Base-by-base conservation (phyloP, 2,329 filamentous ascomycete genomes). In the Lecanicillium sp. region DNA sequence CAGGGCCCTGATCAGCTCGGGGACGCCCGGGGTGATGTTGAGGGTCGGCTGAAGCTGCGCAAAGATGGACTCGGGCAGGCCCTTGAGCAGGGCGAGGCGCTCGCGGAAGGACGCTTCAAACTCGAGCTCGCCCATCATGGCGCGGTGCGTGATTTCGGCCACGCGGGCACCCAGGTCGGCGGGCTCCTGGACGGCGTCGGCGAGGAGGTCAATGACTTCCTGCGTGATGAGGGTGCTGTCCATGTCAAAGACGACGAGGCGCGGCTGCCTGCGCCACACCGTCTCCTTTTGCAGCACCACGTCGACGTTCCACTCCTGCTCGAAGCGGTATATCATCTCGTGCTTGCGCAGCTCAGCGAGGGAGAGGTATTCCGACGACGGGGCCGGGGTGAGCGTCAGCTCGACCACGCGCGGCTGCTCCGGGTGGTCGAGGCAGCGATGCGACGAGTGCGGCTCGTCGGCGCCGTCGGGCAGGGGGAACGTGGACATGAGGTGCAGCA, bases 201-300 rank as follows among this genome's bases (percentile, higher is more conserved):
- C 92, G 41, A 98, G 81, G 53, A 97, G 81, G 60, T 98, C 92
- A 56, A 98, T 97, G 44, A 96, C 89, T 66, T 98, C 92, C 60
- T 98, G 89, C 39, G 90, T 84, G 58, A 98, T 97, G 44, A 98
- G 74, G 0, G 92, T 98, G 60, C 84, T 92, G 66, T 98, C 92
- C 92, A 98, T 98, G 61, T 98, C 92, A 55, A 98, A 98, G 22
- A 96, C 87, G 4, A 90, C 88, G 10, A 97, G 71, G 8, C 90
- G 78, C 48, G 89, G 89, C 61, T 94, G 78, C 19, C 82, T 75
- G 42, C 87, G 72, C 69, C 82, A 87, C 22, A 90, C 69, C 20
- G 69, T 75, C 55, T 90, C 85, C 29, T 62, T 62, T 60, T 94
- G 86, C 45, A 94, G 69, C 15, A 85, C 77, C 12, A 90, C 82